Evolutionary conservation across 176 grass and related monocot genomes (phyloP), one percentile per base, ranked within the genome.

Genomic region (Areca catechu): DNA sequence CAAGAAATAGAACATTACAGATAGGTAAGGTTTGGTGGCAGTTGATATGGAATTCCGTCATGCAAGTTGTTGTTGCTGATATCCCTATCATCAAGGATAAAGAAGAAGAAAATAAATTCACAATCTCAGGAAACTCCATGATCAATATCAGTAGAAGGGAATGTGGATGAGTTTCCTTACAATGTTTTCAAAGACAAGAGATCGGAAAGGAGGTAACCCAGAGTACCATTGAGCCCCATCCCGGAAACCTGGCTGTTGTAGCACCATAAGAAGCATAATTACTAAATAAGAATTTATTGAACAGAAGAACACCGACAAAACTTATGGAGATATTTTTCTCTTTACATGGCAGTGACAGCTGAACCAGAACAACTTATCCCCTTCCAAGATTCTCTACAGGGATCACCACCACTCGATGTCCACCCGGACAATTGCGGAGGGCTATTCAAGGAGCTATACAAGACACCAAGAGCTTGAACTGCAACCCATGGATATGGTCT

Each of bases 1-100:
- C 14, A 43, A 43, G 34, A 43, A 43, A 43, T 14, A 43, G 9
- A 43, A 12, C 65, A 62, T 85, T 98, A 98, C 94, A 98, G 34
- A 50, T 98, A 85, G 68, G 57, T 80, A 16, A 98, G 77, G 73
- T 98, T 98, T 37, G 63, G 71, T 49, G 94, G 94, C 60, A 98
- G 37, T 61, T 98, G 88, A 65, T 93, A 98, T 16, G 94, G 88
- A 74, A 98, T 73, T 16, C 60, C 29, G 67, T 89, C 79, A 70
- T 79, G 76, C 50, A 98, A 65, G 70, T 73, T 79, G 81, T 98
- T 98, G 66, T 67, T 74, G 61, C 88, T 92, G 22, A 98, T 65
- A 69, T 98, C 94, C 81, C 94, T 98, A 62, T 52, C 74, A 80
- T 16, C 49, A 54, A 70, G 75, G 53, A 66, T 54, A 56, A 16